Percentiles rank a stretch among this genome's conserved stretches.
These are phyloP conservation scores for Teunomyces aglyptinius DNA, from an alignment of 805 yeast species.

Conservation along the genomic window DNA sequence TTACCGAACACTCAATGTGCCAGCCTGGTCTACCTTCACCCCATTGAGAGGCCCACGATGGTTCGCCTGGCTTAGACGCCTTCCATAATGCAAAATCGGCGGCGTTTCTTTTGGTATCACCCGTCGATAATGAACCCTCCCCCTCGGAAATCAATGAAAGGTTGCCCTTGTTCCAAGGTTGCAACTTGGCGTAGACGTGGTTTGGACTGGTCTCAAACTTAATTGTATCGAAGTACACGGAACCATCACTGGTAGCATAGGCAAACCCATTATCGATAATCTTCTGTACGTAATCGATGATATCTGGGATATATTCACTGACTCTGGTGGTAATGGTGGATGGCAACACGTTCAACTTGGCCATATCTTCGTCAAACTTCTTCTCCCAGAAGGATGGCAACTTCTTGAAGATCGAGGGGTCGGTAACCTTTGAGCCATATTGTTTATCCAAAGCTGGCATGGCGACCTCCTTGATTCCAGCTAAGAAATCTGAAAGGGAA, in stretches of 20 bases:
- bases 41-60: constrained; percentile 94
- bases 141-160: constrained; percentile 86
- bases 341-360: constrained; percentile 74
- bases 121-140: constrained; percentile 76
- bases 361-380: constrained; percentile 84
- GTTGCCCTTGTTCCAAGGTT: constrained; percentile 97
- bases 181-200: constrained; percentile 92
- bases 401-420: constrained; percentile 77
- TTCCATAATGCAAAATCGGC: constrained; percentile 98
- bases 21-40: constrained; percentile 98
- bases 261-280: constrained; percentile 83
- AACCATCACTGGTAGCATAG: constrained; percentile 79
- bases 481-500: constrained; percentile 40
- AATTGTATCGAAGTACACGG: constrained; percentile 92
- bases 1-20: constrained; percentile 99
- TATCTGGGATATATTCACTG: constrained; percentile 93
- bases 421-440: constrained; percentile 74
- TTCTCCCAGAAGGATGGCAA: constrained; percentile 90
- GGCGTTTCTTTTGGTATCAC: constrained; percentile 63
- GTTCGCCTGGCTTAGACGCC: constrained; percentile 95
- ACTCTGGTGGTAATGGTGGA: constrained; percentile 90
- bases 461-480: constrained; percentile 66
- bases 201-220: constrained; percentile 68
- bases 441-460: constrained; percentile 71
- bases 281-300: constrained; percentile 70